phyloP scores from a whole-genome alignment of 768 basidiomycete species.

The Leccinum barrowsii region DNA sequence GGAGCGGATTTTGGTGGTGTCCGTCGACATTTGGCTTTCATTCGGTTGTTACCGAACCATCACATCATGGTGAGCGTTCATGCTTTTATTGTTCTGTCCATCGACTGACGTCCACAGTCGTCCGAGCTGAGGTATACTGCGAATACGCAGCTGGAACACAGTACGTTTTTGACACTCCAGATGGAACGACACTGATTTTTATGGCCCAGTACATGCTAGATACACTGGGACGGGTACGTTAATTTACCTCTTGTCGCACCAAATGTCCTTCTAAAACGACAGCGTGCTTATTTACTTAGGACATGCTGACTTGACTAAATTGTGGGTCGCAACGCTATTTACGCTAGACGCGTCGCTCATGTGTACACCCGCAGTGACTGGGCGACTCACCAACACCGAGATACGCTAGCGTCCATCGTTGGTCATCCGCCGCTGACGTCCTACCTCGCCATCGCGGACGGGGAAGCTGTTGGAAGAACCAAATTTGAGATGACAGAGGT shows the following conservation, averaged over 20 bases:
- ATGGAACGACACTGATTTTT: constrained; percentile 3
- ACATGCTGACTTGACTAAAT: constrained; percentile 95
- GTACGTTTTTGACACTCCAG: constrained; percentile 45
- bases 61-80: constrained; percentile 19
- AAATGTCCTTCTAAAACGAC: constrained; percentile 8
- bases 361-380: constrained; percentile 67
- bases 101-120: constrained; percentile 45
- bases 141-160: constrained; percentile 92
- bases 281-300: constrained; percentile 42
- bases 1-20: constrained; percentile 33
- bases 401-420: constrained; percentile 89
- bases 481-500: constrained; percentile 98
- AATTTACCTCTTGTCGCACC: neutral
- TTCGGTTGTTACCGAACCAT: neutral
- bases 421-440: constrained; percentile 85
- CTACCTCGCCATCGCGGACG: constrained; percentile 90
- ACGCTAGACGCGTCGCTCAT: constrained; percentile 2
- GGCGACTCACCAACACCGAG: constrained; percentile 96
- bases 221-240: constrained; percentile 90
- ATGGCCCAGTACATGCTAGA: constrained; percentile 77
- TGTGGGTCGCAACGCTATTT: constrained; percentile 51
- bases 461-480: constrained; percentile 83
- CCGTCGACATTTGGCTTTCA: constrained; percentile 31
- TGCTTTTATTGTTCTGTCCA: neutral
- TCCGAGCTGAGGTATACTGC: constrained; percentile 94